Evolutionary conservation across 768 basidiomycete species (phyloP).

Genomic region (Russula vinacea): DNA sequence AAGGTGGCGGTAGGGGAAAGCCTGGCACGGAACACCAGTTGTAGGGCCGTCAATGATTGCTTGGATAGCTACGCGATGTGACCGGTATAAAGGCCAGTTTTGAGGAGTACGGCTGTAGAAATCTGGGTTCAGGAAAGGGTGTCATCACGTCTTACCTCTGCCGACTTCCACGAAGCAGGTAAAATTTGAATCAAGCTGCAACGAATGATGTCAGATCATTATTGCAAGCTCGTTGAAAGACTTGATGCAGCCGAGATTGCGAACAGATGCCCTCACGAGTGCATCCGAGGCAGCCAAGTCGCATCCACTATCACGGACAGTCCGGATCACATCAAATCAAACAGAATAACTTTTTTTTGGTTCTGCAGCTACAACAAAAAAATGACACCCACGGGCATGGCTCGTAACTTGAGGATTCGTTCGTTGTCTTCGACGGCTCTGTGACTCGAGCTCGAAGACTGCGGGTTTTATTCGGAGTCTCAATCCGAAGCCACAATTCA

Average conservation of each 20-base stretch:
- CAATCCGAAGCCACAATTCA: neutral
- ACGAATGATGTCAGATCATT: slow-evolving; percentile 1
- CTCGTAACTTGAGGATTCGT: slow-evolving; percentile 20
- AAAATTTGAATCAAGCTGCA: slow-evolving; percentile 64
- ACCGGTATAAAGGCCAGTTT: slow-evolving; percentile 78
- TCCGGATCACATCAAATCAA: neutral
- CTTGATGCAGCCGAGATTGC: neutral
- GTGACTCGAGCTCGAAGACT: neutral
- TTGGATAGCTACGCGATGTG: slow-evolving; percentile 71
- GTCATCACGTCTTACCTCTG: slow-evolving; percentile 57
- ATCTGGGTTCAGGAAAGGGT: neutral
- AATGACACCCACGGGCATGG: slow-evolving; percentile 27
- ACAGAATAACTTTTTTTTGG: neutral
- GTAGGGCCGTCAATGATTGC: slow-evolving; percentile 94
- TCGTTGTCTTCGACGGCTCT: slow-evolving; percentile 20
- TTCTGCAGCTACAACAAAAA: neutral
- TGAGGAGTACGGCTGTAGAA: slow-evolving; percentile 84
- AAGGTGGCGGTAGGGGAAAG: slow-evolving; percentile 88
- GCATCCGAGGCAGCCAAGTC: slow-evolving; percentile 1
- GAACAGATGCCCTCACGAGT: neutral
- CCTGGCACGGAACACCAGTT: slow-evolving; percentile 88
- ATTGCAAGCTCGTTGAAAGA: neutral
- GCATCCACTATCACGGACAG: slow-evolving; percentile 14
- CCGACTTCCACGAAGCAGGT: slow-evolving; percentile 98
- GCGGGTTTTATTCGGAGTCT: slow-evolving; percentile 26